Percentiles rank a stretch among this genome's conserved stretches.
Conservation (phyloP, 1,284 basidiomycete species). For the Fomitopsis pinicola region DNA sequence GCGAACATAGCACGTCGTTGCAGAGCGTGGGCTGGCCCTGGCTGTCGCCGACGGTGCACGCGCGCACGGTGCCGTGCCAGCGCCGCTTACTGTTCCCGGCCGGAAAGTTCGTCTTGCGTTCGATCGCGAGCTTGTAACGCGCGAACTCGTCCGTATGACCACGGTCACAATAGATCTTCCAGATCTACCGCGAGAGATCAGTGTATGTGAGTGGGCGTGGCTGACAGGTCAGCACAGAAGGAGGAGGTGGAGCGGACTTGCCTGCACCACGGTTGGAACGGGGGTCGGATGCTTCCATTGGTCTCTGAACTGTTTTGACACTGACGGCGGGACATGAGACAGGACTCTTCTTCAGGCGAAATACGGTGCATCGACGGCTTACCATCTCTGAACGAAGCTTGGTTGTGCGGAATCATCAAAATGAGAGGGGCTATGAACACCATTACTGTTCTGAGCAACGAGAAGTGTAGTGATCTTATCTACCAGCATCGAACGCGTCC, state of each 20-base stretch:
- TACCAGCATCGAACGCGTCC: not conserved
- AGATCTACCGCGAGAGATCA: not conserved
- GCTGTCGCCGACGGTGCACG: slow-evolving; percentile 9
- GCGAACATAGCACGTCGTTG: not conserved
- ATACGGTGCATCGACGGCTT: not conserved
- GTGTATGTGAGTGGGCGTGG: not conserved
- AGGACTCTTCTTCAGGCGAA: too few relatives aligned
- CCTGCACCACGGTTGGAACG: not conserved
- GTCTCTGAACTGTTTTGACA: not conserved
- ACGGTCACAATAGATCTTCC: not conserved
- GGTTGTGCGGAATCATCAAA: not conserved
- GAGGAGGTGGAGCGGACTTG: not conserved
- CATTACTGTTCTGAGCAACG: not conserved
- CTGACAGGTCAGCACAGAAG: not conserved
- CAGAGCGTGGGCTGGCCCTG: slow-evolving; percentile 1
- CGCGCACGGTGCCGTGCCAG: slow-evolving; percentile 12
- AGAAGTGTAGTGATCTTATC: too few relatives aligned
- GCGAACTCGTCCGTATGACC: not conserved
- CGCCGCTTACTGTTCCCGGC: slow-evolving; percentile 9
- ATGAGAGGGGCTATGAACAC: not conserved
- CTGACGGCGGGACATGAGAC: not conserved
- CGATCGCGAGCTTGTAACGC: not conserved
- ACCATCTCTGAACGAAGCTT: not conserved
- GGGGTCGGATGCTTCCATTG: not conserved
- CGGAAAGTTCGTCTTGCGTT: slow-evolving; percentile 2